Evolutionary conservation across 2,329 filamentous ascomycete genomes (phyloP), one percentile per base, ranked within the genome.

Genomic region (Sporothrix phasma): DNA sequence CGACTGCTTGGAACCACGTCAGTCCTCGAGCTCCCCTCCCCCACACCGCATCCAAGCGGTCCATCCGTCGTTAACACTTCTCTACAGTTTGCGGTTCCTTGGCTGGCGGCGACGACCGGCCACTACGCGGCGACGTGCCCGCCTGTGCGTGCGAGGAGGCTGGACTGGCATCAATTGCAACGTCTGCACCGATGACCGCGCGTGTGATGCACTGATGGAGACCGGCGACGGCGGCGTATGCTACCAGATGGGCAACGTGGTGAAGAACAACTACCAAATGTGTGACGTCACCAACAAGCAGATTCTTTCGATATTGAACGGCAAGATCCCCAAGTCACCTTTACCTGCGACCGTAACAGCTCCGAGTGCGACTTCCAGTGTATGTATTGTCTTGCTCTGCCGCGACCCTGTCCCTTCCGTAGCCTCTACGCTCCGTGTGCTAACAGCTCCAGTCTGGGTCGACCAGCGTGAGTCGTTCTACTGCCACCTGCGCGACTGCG

Each of bases 101-200:
- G 46, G 85, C 89, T 45, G 88, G 91, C 70, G 92, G 92, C 68
- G 82, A 83, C 69, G 86, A 97, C 71, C 84, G 94, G 69, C 84
- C 87, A 24, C 87, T 90, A 73, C 85, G 94, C 72, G 86, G 84
- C 67, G 81, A 86, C 5, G 65, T 45, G 29, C 64, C 66, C 65
- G 78, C 80, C 46, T 99, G 94, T 77, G 79, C 91, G 47, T 99
- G 94, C 75, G 88, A 92, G 72, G 89, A 96, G 43, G 94, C 64
- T 99, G 94, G 94, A 84, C 84, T 46, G 94, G 94, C 68, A 93
- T 99, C 77, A 99, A 99, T 79, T 99, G 94, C 84, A 99, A 94
- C 71, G 90, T 99, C 64, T 99, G 94, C 76, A 86, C 88, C 66
- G 85, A 86, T 3, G 82, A 97, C 73, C 80, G 88, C 69, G 92